Base-by-base conservation (phyloP, 1,139 yeast genomes). In the Meyerozyma guilliermondii region DNA sequence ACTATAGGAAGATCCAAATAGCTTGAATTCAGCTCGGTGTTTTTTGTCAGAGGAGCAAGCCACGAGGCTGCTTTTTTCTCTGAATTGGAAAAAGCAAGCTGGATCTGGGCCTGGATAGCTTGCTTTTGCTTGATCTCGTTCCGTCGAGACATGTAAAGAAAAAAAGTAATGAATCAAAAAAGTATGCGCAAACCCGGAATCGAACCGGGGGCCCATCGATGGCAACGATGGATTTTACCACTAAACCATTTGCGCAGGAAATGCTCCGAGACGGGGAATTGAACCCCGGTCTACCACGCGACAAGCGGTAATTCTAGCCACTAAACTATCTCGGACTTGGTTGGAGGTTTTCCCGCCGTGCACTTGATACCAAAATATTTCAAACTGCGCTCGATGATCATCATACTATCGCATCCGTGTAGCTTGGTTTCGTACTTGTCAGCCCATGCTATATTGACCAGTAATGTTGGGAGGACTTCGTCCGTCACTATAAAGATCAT, bases 51-150 rank as follows among this genome's bases (percentile, higher is more conserved):
- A 7, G 62, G 64, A 29, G 50, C 53, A 41, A 78, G 60, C 83
- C 83, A 78, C 27, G 66, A 62, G 36, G 58, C 42, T 0, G 73
- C 74, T 35, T 58, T 65, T 16, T 59, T 50, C 45, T 68, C 68
- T 24, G 66, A 67, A 35, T 63, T 63, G 7, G 68, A 51, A 13
- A 77, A 55, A 4, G 74, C 67, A 8, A 71, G 61, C 52, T 73
- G 79, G 51, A 77, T 68, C 47, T 64, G 63, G 13, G 78, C 68
- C 49, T 74, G 82, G 11, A 78, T 61, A 34, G 67, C 71, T 46
- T 77, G 74, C 50, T 77, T 77, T 39, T 63, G 54, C 50, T 69
- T 67, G 43, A 76, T 75, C 50, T 75, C 80, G 41, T 66, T 56
- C 27, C 76, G 53, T 43, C 70, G 56, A 44, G 57, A 60, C 13